A percentile compares a stretch with the other conserved stretches of the same genome.
These are phyloP conservation scores for Globisporangium splendens DNA, from an alignment of 352 stramenopile species.

Conservation along the genomic window DNA sequence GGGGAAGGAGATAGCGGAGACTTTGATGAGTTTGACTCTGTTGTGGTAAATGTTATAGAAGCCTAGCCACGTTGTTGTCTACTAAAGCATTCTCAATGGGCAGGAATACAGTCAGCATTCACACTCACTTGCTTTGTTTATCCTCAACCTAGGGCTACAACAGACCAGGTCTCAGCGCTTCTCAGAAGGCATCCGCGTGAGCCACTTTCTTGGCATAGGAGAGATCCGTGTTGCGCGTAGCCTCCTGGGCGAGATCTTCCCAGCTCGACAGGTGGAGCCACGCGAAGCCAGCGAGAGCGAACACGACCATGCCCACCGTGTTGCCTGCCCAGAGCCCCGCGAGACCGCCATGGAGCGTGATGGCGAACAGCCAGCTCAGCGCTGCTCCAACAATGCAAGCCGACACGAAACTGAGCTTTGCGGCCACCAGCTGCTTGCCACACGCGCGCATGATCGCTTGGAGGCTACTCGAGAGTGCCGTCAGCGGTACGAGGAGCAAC, in stretches of 20 bases:
- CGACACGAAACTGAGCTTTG: slow-evolving; percentile 12
- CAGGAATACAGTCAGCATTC: no score
- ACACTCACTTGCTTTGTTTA: no score
- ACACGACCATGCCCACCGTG: slow-evolving; percentile 15
- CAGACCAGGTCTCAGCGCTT: no score
- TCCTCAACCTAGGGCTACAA: no score
- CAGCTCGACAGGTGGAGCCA: slow-evolving; percentile 15
- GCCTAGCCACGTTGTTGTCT: neutral
- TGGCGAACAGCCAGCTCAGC: slow-evolving; percentile 12
- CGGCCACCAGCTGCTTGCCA: slow-evolving; percentile 10
- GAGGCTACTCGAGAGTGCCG: slow-evolving; percentile 4
- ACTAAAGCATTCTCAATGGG: no score
- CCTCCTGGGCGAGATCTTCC: slow-evolving; percentile 7
- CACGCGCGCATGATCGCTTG: slow-evolving; percentile 14
- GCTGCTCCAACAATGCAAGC: slow-evolving; percentile 15
- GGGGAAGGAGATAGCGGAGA: neutral
- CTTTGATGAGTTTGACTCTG: slow-evolving; percentile 2
- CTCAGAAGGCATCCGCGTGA: slow-evolving; percentile 3
- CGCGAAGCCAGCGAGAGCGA: slow-evolving; percentile 12
- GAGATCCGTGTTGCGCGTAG: slow-evolving; percentile 7
- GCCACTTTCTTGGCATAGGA: neutral
- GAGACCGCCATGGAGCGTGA: slow-evolving; percentile 11
- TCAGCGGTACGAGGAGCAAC: slow-evolving; percentile 4
- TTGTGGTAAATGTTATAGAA: neutral
- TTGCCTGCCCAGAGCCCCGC: slow-evolving; percentile 19